Conservation (phyloP, 306 rosid species). For the Potentilla sterilis region DNA sequence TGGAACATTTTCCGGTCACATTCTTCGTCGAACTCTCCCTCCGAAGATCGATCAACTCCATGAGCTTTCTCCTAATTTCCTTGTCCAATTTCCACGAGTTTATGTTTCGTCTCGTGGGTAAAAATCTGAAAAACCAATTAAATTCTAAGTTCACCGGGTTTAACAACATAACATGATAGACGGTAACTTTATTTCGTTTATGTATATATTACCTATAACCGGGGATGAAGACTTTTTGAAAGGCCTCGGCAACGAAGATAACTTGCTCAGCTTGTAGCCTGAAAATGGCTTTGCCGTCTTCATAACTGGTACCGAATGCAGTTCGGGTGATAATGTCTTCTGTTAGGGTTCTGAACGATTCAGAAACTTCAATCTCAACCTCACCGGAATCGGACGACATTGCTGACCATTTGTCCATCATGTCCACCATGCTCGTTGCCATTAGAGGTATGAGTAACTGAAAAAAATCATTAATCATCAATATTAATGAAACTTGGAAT, state of each 20-base stretch:
- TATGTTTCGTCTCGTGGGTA: slow-evolving; percentile 75
- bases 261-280: slow-evolving; percentile 75
- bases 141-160: not conserved
- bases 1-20: slow-evolving; percentile 36
- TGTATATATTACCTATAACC: slow-evolving; percentile 65
- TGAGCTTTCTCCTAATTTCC: slow-evolving; percentile 56
- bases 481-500: not conserved
- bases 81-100: slow-evolving; percentile 77
- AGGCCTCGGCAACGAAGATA: slow-evolving; percentile 77
- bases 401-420: slow-evolving; percentile 73
- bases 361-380: slow-evolving; percentile 86
- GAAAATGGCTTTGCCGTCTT: slow-evolving; percentile 86
- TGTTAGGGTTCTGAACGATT: slow-evolving; percentile 69
- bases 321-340: slow-evolving; percentile 80
- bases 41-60: slow-evolving; percentile 51
- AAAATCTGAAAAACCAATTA: slow-evolving; percentile 37
- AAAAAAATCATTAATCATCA: not conserved
- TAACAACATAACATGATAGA: not conserved
- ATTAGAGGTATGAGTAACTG: slow-evolving; percentile 82
- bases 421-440: slow-evolving; percentile 66
- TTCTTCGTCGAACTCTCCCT: slow-evolving; percentile 22
- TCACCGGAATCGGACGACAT: slow-evolving; percentile 49
- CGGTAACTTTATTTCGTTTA: too few relatives aligned
- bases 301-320: slow-evolving; percentile 84
- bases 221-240: slow-evolving; percentile 84